Percentiles rank a stretch among this genome's conserved stretches.
Evolutionary conservation across 2,329 filamentous ascomycete species (phyloP).

Genomic region (Exophiala bonariae): DNA sequence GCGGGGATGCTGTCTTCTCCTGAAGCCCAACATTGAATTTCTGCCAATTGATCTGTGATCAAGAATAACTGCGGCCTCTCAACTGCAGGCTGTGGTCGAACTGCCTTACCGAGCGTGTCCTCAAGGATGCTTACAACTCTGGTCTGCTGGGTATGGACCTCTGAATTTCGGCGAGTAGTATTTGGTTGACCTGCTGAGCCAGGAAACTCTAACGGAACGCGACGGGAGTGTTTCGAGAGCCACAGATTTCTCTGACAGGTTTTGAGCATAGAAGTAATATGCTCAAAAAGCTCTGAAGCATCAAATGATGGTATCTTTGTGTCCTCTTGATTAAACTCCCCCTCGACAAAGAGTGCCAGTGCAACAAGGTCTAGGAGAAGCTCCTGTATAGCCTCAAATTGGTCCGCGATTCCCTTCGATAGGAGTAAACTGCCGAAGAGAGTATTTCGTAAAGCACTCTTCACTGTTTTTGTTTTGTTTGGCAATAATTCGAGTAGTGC

Average conservation of each 20-base stretch:
- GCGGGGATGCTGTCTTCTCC: constrained; percentile 50
- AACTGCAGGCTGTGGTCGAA: constrained; percentile 42
- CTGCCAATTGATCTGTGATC: constrained; percentile 43
- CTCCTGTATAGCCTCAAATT: constrained; percentile 68
- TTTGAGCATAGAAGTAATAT: constrained; percentile 67
- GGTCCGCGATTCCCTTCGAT: constrained; percentile 77
- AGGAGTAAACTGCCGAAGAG: constrained; percentile 40
- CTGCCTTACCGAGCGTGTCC: constrained; percentile 44
- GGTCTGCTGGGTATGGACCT: constrained; percentile 25
- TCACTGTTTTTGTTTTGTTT: constrained; percentile 25
- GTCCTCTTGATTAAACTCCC: constrained; percentile 73
- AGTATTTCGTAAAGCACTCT: constrained; percentile 26
- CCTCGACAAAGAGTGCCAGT: constrained; percentile 82
- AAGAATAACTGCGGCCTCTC: constrained; percentile 43
- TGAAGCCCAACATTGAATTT: constrained; percentile 51
- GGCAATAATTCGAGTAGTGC: constrained; percentile 52
- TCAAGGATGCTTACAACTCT: constrained; percentile 41
- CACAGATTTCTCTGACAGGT: constrained; percentile 70
- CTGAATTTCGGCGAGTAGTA: constrained; percentile 30
- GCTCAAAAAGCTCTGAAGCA: constrained; percentile 57
- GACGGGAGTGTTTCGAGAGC: constrained; percentile 51
- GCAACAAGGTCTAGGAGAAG: constrained; percentile 80
- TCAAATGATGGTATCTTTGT: constrained; percentile 65
- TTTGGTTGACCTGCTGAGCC: constrained; percentile 27
- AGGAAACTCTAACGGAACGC: constrained; percentile 31